Conservation (phyloP, 441 rosid genomes). For the Raphanus hybrid region DNA sequence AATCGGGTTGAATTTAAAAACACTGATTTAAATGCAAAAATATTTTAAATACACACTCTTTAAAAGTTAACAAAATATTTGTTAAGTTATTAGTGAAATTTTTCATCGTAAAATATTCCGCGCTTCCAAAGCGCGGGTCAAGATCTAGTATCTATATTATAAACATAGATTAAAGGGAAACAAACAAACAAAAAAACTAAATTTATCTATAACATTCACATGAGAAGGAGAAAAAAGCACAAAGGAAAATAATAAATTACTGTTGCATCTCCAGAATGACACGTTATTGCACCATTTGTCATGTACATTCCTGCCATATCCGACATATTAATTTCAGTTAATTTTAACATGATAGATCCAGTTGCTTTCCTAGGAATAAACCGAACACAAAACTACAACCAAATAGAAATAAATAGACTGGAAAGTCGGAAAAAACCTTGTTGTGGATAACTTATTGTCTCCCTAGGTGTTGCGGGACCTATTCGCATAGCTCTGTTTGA, state of each 20-base stretch:
- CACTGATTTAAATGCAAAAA: too few species aligned
- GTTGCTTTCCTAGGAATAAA: background rate
- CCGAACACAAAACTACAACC: background rate
- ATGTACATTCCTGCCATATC: conserved; percentile 61
- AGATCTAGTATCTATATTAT: conserved; percentile 73
- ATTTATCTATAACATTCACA: conserved; percentile 3
- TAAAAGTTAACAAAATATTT: too few species aligned
- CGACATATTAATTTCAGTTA: conserved; percentile 1
- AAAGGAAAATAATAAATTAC: conserved; percentile 6
- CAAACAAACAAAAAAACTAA: background rate
- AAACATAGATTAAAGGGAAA: background rate
- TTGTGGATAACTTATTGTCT: conserved; percentile 80
- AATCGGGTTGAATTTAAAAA: too few species aligned
- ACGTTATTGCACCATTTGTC: conserved; percentile 61
- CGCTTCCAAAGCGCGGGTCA: too few species aligned
- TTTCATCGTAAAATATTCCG: too few species aligned
- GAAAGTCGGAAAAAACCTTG: conserved; percentile 18
- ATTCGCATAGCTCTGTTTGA: conserved; percentile 93
- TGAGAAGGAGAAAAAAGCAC: conserved; percentile 4
- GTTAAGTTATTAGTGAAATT: too few species aligned
- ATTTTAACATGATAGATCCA: background rate
- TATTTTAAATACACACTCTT: too few species aligned
- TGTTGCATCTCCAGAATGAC: conserved; percentile 70
- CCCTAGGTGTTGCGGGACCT: conserved; percentile 92
- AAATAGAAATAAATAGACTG: background rate